A percentile compares a stretch with the other conserved stretches of the same genome.
Conservation (phyloP, 1,284 basidiomycete species). For the Trichosporon ovoides region DNA sequence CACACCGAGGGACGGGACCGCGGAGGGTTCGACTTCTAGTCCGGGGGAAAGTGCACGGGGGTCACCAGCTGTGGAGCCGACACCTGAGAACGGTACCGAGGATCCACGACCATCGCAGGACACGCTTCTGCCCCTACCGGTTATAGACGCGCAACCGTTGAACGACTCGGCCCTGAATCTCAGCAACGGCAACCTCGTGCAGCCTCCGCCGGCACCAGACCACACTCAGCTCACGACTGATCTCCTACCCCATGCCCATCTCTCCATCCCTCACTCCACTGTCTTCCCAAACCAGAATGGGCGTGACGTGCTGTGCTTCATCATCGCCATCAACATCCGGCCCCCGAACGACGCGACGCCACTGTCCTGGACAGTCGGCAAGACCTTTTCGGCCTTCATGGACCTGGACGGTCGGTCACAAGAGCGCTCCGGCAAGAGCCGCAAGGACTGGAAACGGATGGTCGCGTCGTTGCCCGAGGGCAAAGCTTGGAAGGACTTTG, state of each 20-base stretch:
- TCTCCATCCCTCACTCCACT: constrained; percentile 43
- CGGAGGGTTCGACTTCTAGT: constrained; percentile 9
- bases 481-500: constrained; percentile 91
- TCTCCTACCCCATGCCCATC: constrained; percentile 40
- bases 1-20: constrained; percentile 1
- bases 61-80: constrained; percentile 18
- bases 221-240: constrained; percentile 27
- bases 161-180: constrained; percentile 10
- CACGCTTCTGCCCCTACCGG: constrained; percentile 19
- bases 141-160: constrained; percentile 9
- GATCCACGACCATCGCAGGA: constrained; percentile 24
- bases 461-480: constrained; percentile 81
- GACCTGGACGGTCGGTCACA: constrained; percentile 62
- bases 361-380: constrained; percentile 83
- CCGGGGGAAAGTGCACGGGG: constrained; percentile 14
- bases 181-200: not conserved
- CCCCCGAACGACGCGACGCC: constrained; percentile 39
- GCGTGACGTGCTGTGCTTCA: constrained; percentile 47
- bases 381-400: constrained; percentile 85
- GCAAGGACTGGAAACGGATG: constrained; percentile 66
- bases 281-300: constrained; percentile 43
- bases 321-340: constrained; percentile 40
- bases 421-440: constrained; percentile 57
- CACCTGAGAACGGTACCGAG: not conserved
- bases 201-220: constrained; percentile 17